Evolutionary conservation across 2,329 filamentous ascomycete genomes (phyloP), one percentile per base, ranked within the genome.

Genomic region (Colletotrichum plurivorum): DNA sequence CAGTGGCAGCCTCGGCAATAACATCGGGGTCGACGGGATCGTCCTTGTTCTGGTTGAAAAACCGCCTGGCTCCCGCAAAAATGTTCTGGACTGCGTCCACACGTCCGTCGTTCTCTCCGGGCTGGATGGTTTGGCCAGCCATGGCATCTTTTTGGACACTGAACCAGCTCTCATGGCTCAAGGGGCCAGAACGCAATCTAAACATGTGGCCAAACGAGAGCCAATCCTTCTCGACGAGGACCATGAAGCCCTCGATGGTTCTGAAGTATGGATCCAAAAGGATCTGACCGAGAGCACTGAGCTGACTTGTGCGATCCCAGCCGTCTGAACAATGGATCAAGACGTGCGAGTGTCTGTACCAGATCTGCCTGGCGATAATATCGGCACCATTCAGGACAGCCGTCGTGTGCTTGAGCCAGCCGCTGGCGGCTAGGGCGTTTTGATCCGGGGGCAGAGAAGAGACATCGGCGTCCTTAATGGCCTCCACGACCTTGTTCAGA

Each of bases 181-280:
- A 82, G 74, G 93, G 93, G 3, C 96, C 96, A 15, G 93, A 93
- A n/a, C 96, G 91, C 75, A 97, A 90, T 63, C 94, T 90, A 81
- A 99, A 99, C 92, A 97, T 98, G 80, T 99, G 95, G 2, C 96
- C 96, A 81, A 98, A 99, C 0, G 95, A 96, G 13, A 99, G 83
- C 94, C 96, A 99, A 77, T 99, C 96, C 79, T 99, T 99, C 80
- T 99, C 96, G 2, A 99, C 88, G 7, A 99, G 84, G 2, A 97
- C 91, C 74, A 98, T 95, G 79, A 98, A 99, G 1, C 96, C 96
- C 73, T 98, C 93, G 57, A 99, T 84, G 0, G 96, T 98, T 59
- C 96, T 90, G 79, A 94, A 99, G 80, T 97, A 98, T 0, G 96
- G 96, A 76, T 99, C 96, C 9, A 99, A 87, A 84, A 97, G 95